phyloP scores from a whole-genome alignment of 2,329 filamentous ascomycete genomes.

The Stenocarpella maydis region DNA sequence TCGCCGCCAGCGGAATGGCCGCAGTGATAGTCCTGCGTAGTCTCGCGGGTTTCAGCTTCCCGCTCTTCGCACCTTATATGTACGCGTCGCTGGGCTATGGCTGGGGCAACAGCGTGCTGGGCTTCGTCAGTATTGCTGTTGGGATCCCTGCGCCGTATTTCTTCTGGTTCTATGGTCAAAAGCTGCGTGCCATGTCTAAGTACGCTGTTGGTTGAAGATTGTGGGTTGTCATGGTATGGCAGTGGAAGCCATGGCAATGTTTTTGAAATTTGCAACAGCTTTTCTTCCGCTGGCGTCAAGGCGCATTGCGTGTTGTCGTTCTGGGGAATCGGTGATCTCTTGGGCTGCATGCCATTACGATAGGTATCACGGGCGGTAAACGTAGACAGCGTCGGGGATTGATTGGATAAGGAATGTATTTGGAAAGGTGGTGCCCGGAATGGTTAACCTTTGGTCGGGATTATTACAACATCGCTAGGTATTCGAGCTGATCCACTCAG shows the following conservation, averaged over 20 bases:
- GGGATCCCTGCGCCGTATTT: slow-evolving; percentile 58
- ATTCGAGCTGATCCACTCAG: too few relatives aligned
- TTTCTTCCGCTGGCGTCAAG: not conserved
- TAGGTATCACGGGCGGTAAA: not conserved
- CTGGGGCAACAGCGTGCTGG: slow-evolving; percentile 56
- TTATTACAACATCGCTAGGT: too few relatives aligned
- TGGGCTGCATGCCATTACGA: not conserved
- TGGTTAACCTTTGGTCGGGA: not conserved
- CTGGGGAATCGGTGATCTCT: not conserved
- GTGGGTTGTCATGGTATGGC: not conserved
- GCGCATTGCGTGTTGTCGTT: not conserved
- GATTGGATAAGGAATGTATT: not conserved
- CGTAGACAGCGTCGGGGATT: not conserved
- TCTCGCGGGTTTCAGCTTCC: slow-evolving; percentile 59
- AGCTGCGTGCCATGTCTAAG: slow-evolving; percentile 46
- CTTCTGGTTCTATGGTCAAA: slow-evolving; percentile 50
- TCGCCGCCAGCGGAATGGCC: slow-evolving; percentile 54
- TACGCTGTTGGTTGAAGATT: slow-evolving; percentile 42
- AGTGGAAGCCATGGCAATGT: not conserved
- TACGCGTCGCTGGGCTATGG: slow-evolving; percentile 50
- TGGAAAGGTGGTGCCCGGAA: not conserved
- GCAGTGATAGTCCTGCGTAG: slow-evolving; percentile 54
- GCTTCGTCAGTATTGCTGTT: slow-evolving; percentile 60
- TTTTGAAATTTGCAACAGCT: too few relatives aligned
- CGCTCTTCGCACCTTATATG: slow-evolving; percentile 58